A percentile compares a stretch with the other conserved stretches of the same genome.
Conservation (phyloP, 768 basidiomycete species). For the Epithele typhae region DNA sequence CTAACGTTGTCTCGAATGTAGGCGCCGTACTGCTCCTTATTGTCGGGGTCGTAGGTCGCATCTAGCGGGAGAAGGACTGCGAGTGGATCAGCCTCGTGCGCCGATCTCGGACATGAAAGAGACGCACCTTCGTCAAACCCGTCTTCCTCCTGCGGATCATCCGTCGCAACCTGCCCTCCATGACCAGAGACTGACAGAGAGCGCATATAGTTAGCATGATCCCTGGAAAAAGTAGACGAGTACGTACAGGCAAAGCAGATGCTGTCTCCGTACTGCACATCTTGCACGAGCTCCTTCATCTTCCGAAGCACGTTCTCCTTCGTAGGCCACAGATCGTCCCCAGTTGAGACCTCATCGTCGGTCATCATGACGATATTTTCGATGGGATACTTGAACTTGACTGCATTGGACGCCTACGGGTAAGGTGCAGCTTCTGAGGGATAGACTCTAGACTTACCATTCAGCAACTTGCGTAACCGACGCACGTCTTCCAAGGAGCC, state of each 20-base stretch:
- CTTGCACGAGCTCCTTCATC: background rate
- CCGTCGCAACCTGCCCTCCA: background rate
- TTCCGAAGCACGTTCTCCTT: background rate
- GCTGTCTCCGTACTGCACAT: background rate
- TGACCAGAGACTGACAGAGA: background rate
- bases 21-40: background rate
- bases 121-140: background rate
- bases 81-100: background rate
- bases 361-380: background rate
- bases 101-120: background rate
- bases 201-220: background rate
- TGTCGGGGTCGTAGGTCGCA: background rate
- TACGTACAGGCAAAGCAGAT: background rate
- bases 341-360: background rate
- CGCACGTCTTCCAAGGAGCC: conserved; percentile 37
- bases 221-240: background rate
- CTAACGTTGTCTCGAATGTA: background rate
- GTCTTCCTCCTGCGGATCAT: background rate
- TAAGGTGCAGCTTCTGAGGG: too few relatives aligned
- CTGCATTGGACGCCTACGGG: conserved; percentile 19
- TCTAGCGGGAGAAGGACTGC: background rate
- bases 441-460: conserved; percentile 24
- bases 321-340: background rate
- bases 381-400: conserved; percentile 16
- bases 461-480: conserved; percentile 30